Conservation (phyloP, 225 moss, liverwort and hornwort species). For the Anthoceros angustus region DNA sequence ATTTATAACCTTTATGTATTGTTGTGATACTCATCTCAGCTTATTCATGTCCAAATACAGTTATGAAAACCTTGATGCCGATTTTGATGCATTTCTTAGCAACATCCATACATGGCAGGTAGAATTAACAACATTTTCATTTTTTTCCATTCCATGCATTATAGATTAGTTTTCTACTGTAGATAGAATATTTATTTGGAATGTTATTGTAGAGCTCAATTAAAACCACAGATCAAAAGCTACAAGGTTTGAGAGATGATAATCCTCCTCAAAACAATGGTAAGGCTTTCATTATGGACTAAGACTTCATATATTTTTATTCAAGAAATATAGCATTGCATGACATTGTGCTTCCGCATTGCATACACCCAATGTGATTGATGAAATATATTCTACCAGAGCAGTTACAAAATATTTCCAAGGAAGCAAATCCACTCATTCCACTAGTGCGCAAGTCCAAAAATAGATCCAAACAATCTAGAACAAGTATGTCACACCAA, state of each 20-base stretch:
- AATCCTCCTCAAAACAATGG: background rate
- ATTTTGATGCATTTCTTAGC: slow-evolving; percentile 16
- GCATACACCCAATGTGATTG: background rate
- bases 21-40: no score
- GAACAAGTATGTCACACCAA: background rate
- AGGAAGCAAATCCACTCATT: background rate
- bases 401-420: background rate
- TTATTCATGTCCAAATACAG: slow-evolving; percentile 4
- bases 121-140: no score
- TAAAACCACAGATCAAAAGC: slow-evolving; percentile 17
- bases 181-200: background rate
- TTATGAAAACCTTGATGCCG: slow-evolving; percentile 14
- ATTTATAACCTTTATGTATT: background rate
- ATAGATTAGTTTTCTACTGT: no score
- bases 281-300: background rate
- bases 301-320: no score
- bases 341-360: no score
- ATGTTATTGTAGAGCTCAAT: slow-evolving; percentile 17
- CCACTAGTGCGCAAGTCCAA: background rate
- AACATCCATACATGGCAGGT: slow-evolving; percentile 36
- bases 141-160: no score
- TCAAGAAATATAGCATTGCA: no score
- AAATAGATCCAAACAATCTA: background rate
- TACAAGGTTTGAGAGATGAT: slow-evolving; percentile 16
- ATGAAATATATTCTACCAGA: slow-evolving; percentile 1